phyloP scores from a whole-genome alignment of 441 rosid species.

The Erodium texanum region DNA sequence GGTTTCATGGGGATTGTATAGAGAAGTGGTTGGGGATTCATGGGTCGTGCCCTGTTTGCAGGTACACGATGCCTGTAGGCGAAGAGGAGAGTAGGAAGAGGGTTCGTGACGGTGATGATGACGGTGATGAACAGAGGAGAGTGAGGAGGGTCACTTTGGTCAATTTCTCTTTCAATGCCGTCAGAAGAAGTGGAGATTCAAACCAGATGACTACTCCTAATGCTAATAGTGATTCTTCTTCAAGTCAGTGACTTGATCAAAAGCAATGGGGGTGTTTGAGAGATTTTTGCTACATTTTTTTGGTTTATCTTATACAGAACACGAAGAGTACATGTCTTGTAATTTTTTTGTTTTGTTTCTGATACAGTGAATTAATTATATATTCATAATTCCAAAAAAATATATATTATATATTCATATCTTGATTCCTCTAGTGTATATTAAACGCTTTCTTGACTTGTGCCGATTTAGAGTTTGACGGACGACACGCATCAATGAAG shows the following conservation, averaged over 20 bases:
- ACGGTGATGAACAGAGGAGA: too few species aligned
- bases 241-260: background rate
- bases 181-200: slow-evolving; percentile 26
- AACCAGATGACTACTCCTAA: slow-evolving; percentile 16
- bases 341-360: background rate
- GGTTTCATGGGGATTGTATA: slow-evolving; percentile 60
- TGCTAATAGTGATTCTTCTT: slow-evolving; percentile 16
- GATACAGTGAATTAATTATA: too few species aligned
- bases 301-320: background rate
- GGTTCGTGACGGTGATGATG: slow-evolving; percentile 20
- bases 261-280: slow-evolving; percentile 15
- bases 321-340: background rate
- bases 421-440: too few species aligned
- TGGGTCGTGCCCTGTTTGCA: slow-evolving; percentile 76
- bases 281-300: background rate
- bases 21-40: slow-evolving; percentile 69
- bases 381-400: too few species aligned
- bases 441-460: too few species aligned
- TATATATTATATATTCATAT: too few species aligned
- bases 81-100: slow-evolving; percentile 28
- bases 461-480: too few species aligned
- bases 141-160: slow-evolving; percentile 34
- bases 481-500: too few species aligned
- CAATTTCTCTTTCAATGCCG: slow-evolving; percentile 27
- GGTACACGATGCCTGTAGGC: slow-evolving; percentile 68